phyloP scores from a whole-genome alignment of 345 rosid species.

The Gossypium stocksii region DNA sequence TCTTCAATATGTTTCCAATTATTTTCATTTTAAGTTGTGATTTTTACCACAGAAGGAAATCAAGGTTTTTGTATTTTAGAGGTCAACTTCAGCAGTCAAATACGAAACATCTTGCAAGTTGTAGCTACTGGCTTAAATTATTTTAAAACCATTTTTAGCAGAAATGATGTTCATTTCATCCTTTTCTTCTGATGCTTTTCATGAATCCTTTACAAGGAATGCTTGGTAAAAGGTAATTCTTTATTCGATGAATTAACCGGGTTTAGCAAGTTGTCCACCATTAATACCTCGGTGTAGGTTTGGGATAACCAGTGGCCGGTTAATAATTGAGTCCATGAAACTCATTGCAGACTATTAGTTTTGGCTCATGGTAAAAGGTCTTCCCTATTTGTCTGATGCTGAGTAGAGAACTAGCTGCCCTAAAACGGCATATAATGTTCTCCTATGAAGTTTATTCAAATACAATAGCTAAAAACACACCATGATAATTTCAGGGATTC shows the following conservation, averaged over 20 bases:
- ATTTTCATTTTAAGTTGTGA: background rate
- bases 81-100: background rate
- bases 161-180: background rate
- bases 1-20: background rate
- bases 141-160: background rate
- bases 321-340: too few relatives aligned
- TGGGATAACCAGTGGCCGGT: too few relatives aligned
- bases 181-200: background rate
- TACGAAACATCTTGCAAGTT: background rate
- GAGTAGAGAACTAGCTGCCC: background rate
- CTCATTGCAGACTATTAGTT: too few relatives aligned
- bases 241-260: background rate
- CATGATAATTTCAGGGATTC: background rate
- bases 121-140: background rate
- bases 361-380: too few relatives aligned
- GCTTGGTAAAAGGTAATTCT: background rate
- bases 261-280: background rate
- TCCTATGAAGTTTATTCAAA: background rate
- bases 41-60: background rate
- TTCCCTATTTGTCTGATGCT: background rate
- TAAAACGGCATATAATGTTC: background rate
- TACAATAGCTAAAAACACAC: background rate
- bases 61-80: background rate
- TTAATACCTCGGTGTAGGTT: background rate
- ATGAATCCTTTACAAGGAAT: slow-evolving; percentile 4